These are phyloP conservation scores for Grosmannia clavigera DNA, from an alignment of 2,329 filamentous ascomycete species.

Conservation along the genomic window DNA sequence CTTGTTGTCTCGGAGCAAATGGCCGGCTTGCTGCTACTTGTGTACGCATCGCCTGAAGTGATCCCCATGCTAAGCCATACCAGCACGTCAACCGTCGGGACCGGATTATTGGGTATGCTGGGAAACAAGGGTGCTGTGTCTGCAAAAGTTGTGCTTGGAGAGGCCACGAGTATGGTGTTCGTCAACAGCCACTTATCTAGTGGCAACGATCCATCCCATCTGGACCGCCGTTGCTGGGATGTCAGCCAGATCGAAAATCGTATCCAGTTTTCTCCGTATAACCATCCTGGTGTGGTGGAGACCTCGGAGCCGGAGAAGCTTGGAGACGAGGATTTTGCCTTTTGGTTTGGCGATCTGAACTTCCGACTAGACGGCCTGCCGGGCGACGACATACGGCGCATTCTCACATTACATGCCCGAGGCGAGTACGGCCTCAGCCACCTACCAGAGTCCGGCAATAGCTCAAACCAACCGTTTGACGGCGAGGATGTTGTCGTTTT, in stretches of 20 bases:
- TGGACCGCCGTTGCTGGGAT: constrained; percentile 87
- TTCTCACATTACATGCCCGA: constrained; percentile 70
- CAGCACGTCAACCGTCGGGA: constrained; percentile 74
- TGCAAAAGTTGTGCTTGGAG: constrained; percentile 71
- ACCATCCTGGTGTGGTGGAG: constrained; percentile 46
- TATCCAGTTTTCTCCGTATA: constrained; percentile 66
- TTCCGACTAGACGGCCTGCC: constrained; percentile 82
- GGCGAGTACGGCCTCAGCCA: constrained; percentile 58
- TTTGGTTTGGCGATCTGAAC: constrained; percentile 95
- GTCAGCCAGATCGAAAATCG: constrained; percentile 63
- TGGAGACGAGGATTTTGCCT: constrained; percentile 83
- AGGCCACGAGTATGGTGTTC: constrained; percentile 80
- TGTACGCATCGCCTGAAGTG: constrained; percentile 74
- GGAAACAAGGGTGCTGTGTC: constrained; percentile 91
- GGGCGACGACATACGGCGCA: constrained; percentile 75
- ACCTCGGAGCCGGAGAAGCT: constrained; percentile 54
- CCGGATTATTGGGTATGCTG: constrained; percentile 82
- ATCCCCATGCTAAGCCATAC: constrained; percentile 65
- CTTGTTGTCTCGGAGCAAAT: constrained; percentile 74
- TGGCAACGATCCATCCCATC: constrained; percentile 61
- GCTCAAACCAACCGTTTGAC: constrained; percentile 23
- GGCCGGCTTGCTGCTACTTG: constrained; percentile 68
- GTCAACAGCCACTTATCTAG: constrained; percentile 87
- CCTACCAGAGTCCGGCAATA: constrained; percentile 14
- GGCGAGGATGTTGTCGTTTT: constrained; percentile 40